phyloP scores from a whole-genome alignment of 768 basidiomycete species.

The Termitomyces heimii region DNA sequence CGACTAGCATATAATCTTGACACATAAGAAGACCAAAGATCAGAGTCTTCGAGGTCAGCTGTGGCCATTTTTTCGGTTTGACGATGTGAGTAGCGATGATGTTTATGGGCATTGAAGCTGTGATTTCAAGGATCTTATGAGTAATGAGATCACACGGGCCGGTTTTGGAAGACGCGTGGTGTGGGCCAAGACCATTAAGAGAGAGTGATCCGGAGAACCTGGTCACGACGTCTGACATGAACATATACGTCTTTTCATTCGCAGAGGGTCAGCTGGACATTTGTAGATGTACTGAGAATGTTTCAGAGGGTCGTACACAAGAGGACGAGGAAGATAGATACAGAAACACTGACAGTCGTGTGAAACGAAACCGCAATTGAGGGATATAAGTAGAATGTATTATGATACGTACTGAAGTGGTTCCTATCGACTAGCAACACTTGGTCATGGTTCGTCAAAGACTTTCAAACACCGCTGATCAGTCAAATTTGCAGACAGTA shows the following conservation, averaged over 20 bases:
- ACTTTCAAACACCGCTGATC: neutral
- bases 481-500: neutral
- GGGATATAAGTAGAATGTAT: neutral
- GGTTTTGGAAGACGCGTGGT: no score
- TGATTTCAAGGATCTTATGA: neutral
- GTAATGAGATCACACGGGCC: neutral
- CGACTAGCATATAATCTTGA: conserved; percentile 31
- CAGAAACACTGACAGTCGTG: neutral
- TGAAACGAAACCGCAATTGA: neutral
- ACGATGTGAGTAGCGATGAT: neutral
- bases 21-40: conserved; percentile 37
- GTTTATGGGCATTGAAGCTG: neutral
- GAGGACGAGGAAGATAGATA: neutral
- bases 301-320: neutral
- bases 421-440: neutral
- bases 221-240: neutral
- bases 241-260: neutral
- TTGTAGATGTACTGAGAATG: neutral
- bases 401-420: no score
- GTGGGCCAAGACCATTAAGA: no score
- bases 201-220: neutral
- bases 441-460: neutral
- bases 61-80: neutral
- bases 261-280: neutral
- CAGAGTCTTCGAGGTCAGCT: neutral